phyloP scores from a whole-genome alignment of 106 monocot genomes.

The Dendrobium nobile region DNA sequence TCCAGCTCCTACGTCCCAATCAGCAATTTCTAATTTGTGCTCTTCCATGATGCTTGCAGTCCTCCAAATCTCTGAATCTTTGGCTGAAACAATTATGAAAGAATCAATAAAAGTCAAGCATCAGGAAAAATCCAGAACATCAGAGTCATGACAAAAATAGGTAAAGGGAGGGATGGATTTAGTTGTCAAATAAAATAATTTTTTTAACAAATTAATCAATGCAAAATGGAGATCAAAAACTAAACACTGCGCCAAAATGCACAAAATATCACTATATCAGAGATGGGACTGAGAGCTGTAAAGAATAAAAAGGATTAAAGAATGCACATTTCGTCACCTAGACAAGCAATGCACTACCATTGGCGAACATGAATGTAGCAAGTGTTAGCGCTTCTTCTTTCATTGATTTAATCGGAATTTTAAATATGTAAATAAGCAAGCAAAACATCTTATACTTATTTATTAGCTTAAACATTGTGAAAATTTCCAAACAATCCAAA shows the following conservation, averaged over 20 bases:
- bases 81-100: slow-evolving; percentile 32
- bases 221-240: not conserved
- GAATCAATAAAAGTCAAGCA: slow-evolving; percentile 1
- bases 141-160: not conserved
- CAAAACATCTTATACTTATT: not conserved
- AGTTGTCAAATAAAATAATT: not conserved
- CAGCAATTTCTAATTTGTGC: slow-evolving; percentile 76
- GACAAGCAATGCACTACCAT: not conserved
- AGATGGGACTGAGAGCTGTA: not conserved
- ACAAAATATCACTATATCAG: not conserved
- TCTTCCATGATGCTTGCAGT: slow-evolving; percentile 70
- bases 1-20: slow-evolving; percentile 89
- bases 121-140: not conserved
- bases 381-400: not conserved
- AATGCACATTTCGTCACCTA: not conserved
- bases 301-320: not conserved
- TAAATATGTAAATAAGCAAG: not conserved
- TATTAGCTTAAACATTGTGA: not conserved
- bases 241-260: not conserved
- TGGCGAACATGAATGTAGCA: not conserved
- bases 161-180: not conserved
- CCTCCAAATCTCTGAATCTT: slow-evolving; percentile 79
- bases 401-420: not conserved
- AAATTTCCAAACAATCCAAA: not conserved
- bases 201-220: not conserved